Base-by-base conservation (phyloP, 1,284 basidiomycete species). In the Sporisorium graminicola region DNA sequence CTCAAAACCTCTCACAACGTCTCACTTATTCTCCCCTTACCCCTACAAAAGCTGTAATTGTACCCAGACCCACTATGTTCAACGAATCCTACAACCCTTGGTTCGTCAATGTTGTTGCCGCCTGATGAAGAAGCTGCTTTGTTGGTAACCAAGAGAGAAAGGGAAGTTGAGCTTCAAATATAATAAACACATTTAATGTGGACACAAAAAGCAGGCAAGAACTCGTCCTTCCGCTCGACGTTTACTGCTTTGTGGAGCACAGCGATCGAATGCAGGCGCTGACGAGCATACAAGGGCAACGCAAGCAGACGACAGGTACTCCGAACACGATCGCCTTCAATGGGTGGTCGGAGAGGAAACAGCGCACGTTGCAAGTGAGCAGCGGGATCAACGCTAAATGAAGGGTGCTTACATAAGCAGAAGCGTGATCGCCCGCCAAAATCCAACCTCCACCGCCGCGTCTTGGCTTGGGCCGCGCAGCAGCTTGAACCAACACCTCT, bases 361-460 rank as follows among this genome's bases (percentile, higher is more conserved):
- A 27, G 13, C 20, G 16, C 31, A 47, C 14, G 37, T 5, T 16
- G 13, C 26, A 13, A 26, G 20, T 33, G 14, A 22, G 42, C 9
- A 20, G 18, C 20, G 18, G n/a, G 16, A 10, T 18, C 53, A 29
- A 3, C 16, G 40, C 40, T 42, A 3, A 13, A 9, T n/a, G 12
- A 35, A 31, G 10, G 13, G 1, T 58, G 69, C 63, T 72, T 72
- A 72, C 33, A 42, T 72, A 72, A 72, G 55, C 68, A 61, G 20
- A 9, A 33, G n/a, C 51, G 69, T 72, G 69, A 72, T 72, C 69
- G 69, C 63, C 29, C 46, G 20, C 35, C 40, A 42, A 56, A 46
- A 18, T 58, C 43, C 47, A 58, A 72, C 69, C 69, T 72, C 69
- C 69, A 72, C 69, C 69, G 69, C 69, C 69, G 69, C 69, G 69